phyloP scores from a whole-genome alignment of 2,329 filamentous ascomycete genomes.

The Reticulascus tulasneorum region DNA sequence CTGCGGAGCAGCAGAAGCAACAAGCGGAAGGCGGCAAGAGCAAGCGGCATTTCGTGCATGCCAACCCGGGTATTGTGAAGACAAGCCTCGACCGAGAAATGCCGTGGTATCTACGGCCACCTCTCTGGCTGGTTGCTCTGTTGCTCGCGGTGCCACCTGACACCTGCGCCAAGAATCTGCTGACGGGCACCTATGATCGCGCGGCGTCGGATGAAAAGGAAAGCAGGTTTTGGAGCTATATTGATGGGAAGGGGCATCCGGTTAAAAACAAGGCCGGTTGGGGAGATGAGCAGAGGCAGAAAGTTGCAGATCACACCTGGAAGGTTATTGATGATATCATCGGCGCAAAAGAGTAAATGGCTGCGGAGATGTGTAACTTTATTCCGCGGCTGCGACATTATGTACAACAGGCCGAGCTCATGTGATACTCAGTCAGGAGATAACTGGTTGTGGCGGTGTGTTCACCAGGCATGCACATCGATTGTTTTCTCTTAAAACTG shows the following conservation, averaged over 20 bases:
- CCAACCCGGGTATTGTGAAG: constrained; percentile 33
- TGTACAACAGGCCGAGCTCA: too few species aligned
- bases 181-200: constrained; percentile 17
- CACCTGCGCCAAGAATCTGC: constrained; percentile 21
- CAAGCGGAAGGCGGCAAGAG: constrained; percentile 15
- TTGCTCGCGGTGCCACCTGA: constrained; percentile 21
- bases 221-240: constrained; percentile 21
- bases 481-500: too few species aligned
- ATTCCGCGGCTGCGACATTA: too few species aligned
- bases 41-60: constrained; percentile 32
- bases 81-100: constrained; percentile 24
- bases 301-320: constrained; percentile 28
- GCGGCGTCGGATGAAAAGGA: constrained; percentile 12
- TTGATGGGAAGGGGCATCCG: constrained; percentile 23
- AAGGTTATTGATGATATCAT: constrained; percentile 20
- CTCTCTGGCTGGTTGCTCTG: constrained; percentile 6
- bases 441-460: too few species aligned
- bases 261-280: constrained; percentile 22
- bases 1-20: constrained; percentile 21
- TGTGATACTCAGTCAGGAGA: too few species aligned
- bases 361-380: too few species aligned
- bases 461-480: too few species aligned
- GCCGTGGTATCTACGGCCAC: constrained; percentile 24
- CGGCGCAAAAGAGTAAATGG: constrained; percentile 2
- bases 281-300: constrained; percentile 21